These are phyloP conservation scores for Clarireedia homoeocarpa DNA, from an alignment of 2,329 filamentous ascomycete species.

Conservation along the genomic window DNA sequence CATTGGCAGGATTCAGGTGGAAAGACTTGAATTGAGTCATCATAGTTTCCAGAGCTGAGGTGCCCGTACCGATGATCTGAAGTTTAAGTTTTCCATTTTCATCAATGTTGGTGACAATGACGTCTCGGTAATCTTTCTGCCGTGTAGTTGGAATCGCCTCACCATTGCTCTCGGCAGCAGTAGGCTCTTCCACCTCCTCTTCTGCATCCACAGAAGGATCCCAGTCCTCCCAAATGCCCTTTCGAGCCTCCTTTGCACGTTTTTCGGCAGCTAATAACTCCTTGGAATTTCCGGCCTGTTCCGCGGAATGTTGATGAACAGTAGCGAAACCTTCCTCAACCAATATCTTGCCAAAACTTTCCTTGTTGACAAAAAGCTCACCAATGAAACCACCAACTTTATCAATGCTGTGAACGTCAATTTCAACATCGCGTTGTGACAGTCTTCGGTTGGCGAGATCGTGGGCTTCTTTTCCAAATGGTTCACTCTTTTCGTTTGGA, in stretches of 20 bases:
- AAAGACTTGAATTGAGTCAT: constrained; percentile 90
- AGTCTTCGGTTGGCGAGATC: constrained; percentile 83
- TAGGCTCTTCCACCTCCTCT: constrained; percentile 44
- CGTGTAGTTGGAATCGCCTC: constrained; percentile 47
- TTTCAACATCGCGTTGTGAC: constrained; percentile 91
- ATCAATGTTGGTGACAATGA: constrained; percentile 87
- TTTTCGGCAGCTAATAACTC: constrained; percentile 85
- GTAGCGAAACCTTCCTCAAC: constrained; percentile 90
- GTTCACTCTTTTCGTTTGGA: constrained; percentile 74
- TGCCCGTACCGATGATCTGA: constrained; percentile 82
- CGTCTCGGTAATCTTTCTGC: constrained; percentile 86
- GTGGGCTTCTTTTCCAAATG: constrained; percentile 89
- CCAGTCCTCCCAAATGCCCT: constrained; percentile 90
- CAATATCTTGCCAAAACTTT: constrained; percentile 89
- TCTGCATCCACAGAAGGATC: constrained; percentile 79
- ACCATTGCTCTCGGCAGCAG: constrained; percentile 40
- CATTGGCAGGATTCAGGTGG: constrained; percentile 78
- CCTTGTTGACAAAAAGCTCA: constrained; percentile 83
- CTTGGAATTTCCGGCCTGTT: constrained; percentile 82
- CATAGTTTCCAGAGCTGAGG: constrained; percentile 73
- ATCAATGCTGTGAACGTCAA: constrained; percentile 90
- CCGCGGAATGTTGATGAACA: constrained; percentile 90
- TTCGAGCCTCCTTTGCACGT: constrained; percentile 79
- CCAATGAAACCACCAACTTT: constrained; percentile 98
- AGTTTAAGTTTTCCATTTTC: constrained; percentile 76